Conservation (phyloP, 495 filamentous ascomycete species). For the Xylaria acuta region DNA sequence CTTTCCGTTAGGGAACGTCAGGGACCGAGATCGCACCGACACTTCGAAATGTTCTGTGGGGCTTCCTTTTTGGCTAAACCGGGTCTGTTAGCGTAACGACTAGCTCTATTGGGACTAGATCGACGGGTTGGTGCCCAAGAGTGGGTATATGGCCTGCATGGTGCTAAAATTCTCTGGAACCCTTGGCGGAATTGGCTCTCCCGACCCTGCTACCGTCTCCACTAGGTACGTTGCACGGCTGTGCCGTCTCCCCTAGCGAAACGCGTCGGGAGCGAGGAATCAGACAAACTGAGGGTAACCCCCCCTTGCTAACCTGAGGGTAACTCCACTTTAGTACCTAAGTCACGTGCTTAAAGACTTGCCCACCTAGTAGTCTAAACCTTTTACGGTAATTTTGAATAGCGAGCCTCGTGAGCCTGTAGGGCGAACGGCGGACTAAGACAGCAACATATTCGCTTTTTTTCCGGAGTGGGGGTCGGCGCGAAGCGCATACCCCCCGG, state of each 20-base stretch:
- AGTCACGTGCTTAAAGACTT: too few relatives aligned
- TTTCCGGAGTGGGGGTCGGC: too few relatives aligned
- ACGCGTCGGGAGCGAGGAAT: too few relatives aligned
- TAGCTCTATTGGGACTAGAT: background rate
- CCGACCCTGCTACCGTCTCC: background rate
- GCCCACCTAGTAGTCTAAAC: too few relatives aligned
- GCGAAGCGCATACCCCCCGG: too few relatives aligned
- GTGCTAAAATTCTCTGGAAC: slow-evolving; percentile 18
- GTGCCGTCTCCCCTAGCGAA: slow-evolving; percentile 11
- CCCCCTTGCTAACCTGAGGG: too few relatives aligned
- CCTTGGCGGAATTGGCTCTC: background rate
- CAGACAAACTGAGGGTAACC: too few relatives aligned
- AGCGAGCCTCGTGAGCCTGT: too few relatives aligned
- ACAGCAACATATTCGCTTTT: too few relatives aligned
- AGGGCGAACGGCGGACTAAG: too few relatives aligned
- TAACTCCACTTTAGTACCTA: too few relatives aligned
- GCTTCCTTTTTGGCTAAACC: slow-evolving; percentile 22
- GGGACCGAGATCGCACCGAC: slow-evolving; percentile 25
- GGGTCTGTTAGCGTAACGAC: background rate
- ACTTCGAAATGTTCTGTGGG: slow-evolving; percentile 21
- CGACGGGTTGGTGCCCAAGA: slow-evolving; percentile 18
- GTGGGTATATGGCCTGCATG: slow-evolving; percentile 19
- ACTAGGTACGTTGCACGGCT: background rate
- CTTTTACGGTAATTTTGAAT: too few relatives aligned
- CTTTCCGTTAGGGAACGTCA: slow-evolving; percentile 18